phyloP scores from a whole-genome alignment of 2,329 filamentous ascomycete species.

The Aaosphaeria pasadenensis region DNA sequence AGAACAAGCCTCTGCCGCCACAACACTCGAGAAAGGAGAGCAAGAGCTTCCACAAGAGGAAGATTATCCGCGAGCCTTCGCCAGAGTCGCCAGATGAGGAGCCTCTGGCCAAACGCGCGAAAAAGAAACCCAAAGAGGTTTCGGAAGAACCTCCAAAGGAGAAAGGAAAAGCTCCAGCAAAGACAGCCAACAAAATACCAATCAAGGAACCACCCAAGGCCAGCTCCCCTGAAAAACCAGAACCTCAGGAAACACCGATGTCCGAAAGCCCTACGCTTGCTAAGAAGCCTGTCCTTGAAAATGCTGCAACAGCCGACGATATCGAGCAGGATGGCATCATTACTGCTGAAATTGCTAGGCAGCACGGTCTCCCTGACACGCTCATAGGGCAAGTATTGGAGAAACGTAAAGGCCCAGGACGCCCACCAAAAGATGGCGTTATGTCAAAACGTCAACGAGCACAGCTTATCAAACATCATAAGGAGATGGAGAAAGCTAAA shows the following conservation, averaged over 20 bases:
- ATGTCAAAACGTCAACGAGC: slow-evolving; percentile 76
- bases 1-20: slow-evolving; percentile 10
- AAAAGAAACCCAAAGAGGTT: slow-evolving; percentile 22
- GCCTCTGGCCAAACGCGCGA: slow-evolving; percentile 27
- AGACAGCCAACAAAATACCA: slow-evolving; percentile 16
- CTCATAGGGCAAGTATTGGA: slow-evolving; percentile 46
- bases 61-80: slow-evolving; percentile 17
- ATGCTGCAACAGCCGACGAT: slow-evolving; percentile 25
- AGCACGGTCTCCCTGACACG: slow-evolving; percentile 37
- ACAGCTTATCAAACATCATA: slow-evolving; percentile 58
- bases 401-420: slow-evolving; percentile 72
- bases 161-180: slow-evolving; percentile 16
- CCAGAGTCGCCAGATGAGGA: slow-evolving; percentile 15
- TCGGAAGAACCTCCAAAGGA: slow-evolving; percentile 8
- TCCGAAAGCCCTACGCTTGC: slow-evolving; percentile 25
- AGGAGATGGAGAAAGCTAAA: slow-evolving; percentile 44
- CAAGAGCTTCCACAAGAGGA: slow-evolving; percentile 21
- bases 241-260: slow-evolving; percentile 19
- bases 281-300: slow-evolving; percentile 17
- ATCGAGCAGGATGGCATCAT: slow-evolving; percentile 30
- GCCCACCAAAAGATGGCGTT: slow-evolving; percentile 77
- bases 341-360: slow-evolving; percentile 37
- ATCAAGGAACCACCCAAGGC: slow-evolving; percentile 24
- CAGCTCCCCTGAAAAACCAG: slow-evolving; percentile 24
- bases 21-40: slow-evolving; percentile 14